Base-by-base conservation (phyloP, 2,329 filamentous ascomycete genomes). In the Monilinia vaccinii-corymbosi region DNA sequence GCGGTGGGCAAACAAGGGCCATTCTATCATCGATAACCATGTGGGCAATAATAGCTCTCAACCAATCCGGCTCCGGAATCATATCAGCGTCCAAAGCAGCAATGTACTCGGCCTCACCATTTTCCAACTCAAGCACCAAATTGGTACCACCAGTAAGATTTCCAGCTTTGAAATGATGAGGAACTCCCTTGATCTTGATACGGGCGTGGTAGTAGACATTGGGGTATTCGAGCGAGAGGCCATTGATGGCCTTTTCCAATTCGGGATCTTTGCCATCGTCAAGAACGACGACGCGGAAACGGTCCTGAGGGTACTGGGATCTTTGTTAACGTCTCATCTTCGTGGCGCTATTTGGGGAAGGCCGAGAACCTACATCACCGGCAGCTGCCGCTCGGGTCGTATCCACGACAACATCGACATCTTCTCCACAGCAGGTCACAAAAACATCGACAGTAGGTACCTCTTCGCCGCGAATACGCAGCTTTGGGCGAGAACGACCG, bases 41-140 rank as follows among this genome's bases (percentile, higher is more conserved):
- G 67, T 86, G 83, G 58, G 83, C 80, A n/a, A 85, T 71, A 18
- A 82, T 69, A 32, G 80, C 78, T 44, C 82, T 79, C 18, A 86
- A 75, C 81, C 82, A 86, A 50, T 80, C 73, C 56, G 74, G 75
- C 69, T 85, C 81, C 8, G 82, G 81, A 70, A 87, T 86, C 84
- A 87, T 87, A 68, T 87, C 84, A 23, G 83, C 84, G 68, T 87
- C 84, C 38, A 87, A 73, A 44, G 81, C 80, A n/a, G 82, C 83
- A 68, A 86, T 80, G 69, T 77, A 85, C 66, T 81, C 75, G 45
- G 76, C 75, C 36, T 58, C 56, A 23, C 56, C 38, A n/a, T 80
- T 81, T 1, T 80, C 79, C 36, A 84, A 71, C n/a, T 72, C 67
- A 18, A 75, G 74, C 5, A 78, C 75, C 58, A 77, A 75, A 18